phyloP scores from a whole-genome alignment of 1,284 basidiomycete species.

The Irpex lacteus region DNA sequence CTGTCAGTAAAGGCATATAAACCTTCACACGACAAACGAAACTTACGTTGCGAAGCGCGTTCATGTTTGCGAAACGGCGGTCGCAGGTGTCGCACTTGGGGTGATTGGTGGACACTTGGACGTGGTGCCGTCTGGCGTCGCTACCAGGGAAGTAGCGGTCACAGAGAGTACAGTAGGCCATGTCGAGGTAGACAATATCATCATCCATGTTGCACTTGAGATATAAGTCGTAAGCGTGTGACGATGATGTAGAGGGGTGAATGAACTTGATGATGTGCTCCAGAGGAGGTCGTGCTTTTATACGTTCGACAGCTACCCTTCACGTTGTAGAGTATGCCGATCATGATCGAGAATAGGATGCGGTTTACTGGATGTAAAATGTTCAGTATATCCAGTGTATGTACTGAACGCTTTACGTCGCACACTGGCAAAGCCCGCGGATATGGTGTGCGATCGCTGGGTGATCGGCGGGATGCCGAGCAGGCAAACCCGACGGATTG shows the following conservation, averaged over 20 bases:
- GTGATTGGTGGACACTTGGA: conserved; percentile 24
- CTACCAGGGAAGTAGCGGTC: conserved; percentile 26
- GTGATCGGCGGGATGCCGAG: not conserved
- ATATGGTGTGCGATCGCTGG: not conserved
- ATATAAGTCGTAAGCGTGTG: not conserved
- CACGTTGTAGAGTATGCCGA: too few relatives aligned
- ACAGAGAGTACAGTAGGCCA: conserved; percentile 28
- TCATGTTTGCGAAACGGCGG: conserved; percentile 25
- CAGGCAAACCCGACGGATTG: not conserved
- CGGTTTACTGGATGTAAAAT: too few relatives aligned
- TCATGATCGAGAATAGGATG: too few relatives aligned
- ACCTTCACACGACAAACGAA: not conserved
- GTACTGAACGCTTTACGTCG: too few relatives aligned
- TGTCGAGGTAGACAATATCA: conserved; percentile 16
- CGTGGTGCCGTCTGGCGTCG: conserved; percentile 22
- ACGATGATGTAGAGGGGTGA: too few relatives aligned
- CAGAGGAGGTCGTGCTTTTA: too few relatives aligned
- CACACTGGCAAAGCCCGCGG: not conserved
- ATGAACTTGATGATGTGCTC: too few relatives aligned
- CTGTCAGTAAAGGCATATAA: not conserved
- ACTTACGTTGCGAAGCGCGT: conserved; percentile 24
- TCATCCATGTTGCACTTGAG: conserved; percentile 11
- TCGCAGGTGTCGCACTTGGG: conserved; percentile 25
- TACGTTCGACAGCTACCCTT: too few relatives aligned
- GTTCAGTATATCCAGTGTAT: too few relatives aligned